These are phyloP conservation scores for Paxillus involutus DNA, from an alignment of 768 basidiomycete species.

Conservation along the genomic window DNA sequence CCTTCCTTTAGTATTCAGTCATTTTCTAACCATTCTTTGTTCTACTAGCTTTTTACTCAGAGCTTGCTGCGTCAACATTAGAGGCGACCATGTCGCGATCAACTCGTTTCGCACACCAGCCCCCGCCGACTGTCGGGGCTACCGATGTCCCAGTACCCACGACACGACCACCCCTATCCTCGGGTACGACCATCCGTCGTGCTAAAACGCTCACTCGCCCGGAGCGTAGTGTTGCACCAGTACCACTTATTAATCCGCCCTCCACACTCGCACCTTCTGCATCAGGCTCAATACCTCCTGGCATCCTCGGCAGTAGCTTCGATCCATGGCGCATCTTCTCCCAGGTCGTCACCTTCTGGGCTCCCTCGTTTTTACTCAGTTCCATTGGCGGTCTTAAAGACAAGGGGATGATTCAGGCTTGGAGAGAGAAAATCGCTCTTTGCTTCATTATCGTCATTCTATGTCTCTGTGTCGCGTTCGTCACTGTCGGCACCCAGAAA, in stretches of 20 bases:
- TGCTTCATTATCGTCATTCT: conserved; percentile 83
- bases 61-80: background rate
- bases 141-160: conserved; percentile 70
- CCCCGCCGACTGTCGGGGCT: conserved; percentile 21
- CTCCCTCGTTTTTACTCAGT: conserved; percentile 72
- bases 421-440: conserved; percentile 95
- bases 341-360: conserved; percentile 85
- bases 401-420: conserved; percentile 78
- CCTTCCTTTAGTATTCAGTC: conserved; percentile 18
- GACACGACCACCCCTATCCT: conserved; percentile 46
- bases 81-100: conserved; percentile 20
- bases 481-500: conserved; percentile 91
- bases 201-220: conserved; percentile 97
- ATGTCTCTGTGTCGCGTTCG: conserved; percentile 82
- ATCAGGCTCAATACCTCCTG: conserved; percentile 35
- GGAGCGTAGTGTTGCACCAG: conserved; percentile 91
- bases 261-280: conserved; percentile 39
- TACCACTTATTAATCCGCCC: conserved; percentile 89
- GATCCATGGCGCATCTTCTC: conserved; percentile 84
- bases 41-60: background rate
- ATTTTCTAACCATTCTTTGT: conserved; percentile 15
- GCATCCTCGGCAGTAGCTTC: conserved; percentile 31
- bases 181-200: conserved; percentile 68
- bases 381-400: conserved; percentile 82
- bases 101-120: conserved; percentile 16